Base-by-base conservation (phyloP, 2,329 filamentous ascomycete genomes). In the Helicocarpus griseus region DNA sequence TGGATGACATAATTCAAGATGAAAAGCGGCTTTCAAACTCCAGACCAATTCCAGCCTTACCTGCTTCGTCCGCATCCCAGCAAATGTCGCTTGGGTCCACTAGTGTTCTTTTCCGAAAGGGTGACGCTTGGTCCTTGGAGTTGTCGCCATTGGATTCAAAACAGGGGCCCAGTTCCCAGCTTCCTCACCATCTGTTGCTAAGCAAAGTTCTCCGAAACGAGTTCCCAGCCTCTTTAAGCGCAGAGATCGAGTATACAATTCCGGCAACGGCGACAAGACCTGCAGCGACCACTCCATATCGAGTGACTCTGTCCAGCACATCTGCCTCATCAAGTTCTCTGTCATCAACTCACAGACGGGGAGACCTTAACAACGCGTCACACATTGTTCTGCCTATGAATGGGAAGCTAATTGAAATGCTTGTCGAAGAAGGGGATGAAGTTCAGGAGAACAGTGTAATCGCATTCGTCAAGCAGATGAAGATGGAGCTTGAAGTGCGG, bases 401-500 rank as follows among this genome's bases (percentile, higher is more conserved):
- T 0, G 81, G 81, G 0, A 81, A 78, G 53, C 56, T 84, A 24
- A 74, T 83, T 1, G 81, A 84, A 60, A 66, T 84, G 1, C 58
- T 79, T 2, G 78, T 83, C 0, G 71, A 77, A 5, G 71, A 73
- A 3, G 77, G 77, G 0, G 76, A 80, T 53, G 56, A 62, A 5
- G 65, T 80, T 0, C 62, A 61, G 19, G 68, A 75, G 54, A 77
- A 78, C 1, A 74, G 82, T 36, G 65, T 77, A 0, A 67, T 84
- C 56, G 77, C 69, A 6, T 78, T 84, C 17, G 74, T 84, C 19
- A 77, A 78, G 63, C 81, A 84, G 64, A 83, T 83, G 80, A 84
- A 84, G 65, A 85, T 84, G 81, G 81, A 85, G 56, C 64, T 84
- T n/a, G 81, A 84, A 58, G 75, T 85, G 2, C 64, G 81, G 21